These are phyloP conservation scores for Allium cepa DNA, from an alignment of 106 monocot genomes.

Conservation along the genomic window DNA sequence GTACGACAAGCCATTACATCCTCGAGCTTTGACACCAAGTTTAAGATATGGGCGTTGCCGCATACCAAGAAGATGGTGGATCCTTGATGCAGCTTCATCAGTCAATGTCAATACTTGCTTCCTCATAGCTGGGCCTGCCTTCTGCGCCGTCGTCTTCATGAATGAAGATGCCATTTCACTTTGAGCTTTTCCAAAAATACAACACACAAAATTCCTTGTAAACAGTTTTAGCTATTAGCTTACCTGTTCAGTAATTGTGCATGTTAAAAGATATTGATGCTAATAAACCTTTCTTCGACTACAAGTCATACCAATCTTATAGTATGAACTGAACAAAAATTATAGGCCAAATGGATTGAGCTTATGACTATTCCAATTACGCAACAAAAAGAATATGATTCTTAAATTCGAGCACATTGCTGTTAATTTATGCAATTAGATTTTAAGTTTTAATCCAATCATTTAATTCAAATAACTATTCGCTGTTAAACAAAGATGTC, in stretches of 20 bases:
- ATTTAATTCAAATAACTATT: too few relatives aligned
- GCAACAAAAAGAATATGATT: too few relatives aligned
- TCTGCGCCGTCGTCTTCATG: conserved; percentile 43
- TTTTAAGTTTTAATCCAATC: too few relatives aligned
- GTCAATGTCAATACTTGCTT: conserved; percentile 75
- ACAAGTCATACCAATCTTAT: too few relatives aligned
- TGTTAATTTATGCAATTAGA: too few relatives aligned
- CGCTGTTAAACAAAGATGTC: too few relatives aligned
- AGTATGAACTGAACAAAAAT: too few relatives aligned
- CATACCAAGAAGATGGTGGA: conserved; percentile 60
- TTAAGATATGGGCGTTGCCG: conserved; percentile 69
- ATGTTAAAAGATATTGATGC: background rate
- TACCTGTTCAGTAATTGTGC: background rate
- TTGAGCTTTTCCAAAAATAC: background rate
- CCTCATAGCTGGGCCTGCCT: conserved; percentile 35
- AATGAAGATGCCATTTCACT: conserved; percentile 48
- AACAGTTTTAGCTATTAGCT: background rate
- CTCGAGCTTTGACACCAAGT: conserved; percentile 87
- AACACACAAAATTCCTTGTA: background rate
- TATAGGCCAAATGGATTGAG: too few relatives aligned
- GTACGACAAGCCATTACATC: conserved; percentile 93
- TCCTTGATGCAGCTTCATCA: conserved; percentile 66
- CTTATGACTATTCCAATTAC: too few relatives aligned
- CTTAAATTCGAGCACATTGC: too few relatives aligned
- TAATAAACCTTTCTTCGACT: background rate